Evolutionary conservation across 768 basidiomycete genomes (phyloP).

Genomic region (Floccularia luteovirens): DNA sequence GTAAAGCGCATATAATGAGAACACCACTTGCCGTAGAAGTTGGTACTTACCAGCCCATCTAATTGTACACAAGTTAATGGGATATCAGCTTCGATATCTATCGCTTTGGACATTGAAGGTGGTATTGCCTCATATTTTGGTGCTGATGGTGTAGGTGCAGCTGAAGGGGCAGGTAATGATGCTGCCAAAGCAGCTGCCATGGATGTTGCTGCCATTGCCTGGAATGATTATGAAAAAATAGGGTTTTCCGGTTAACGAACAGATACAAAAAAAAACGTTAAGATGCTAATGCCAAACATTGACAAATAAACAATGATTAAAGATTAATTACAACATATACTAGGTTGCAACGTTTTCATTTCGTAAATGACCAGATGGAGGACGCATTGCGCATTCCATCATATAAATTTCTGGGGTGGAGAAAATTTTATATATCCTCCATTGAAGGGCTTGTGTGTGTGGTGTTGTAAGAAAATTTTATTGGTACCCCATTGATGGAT

Average conservation of each 20-base stretch:
- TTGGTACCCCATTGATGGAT: too few species aligned
- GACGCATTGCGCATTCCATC: too few species aligned
- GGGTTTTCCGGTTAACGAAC: background rate
- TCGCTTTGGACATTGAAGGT: slow-evolving; percentile 84
- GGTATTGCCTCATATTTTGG: slow-evolving; percentile 84
- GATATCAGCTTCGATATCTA: slow-evolving; percentile 91
- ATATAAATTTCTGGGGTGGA: too few species aligned
- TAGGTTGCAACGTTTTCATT: too few species aligned
- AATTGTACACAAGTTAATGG: slow-evolving; percentile 74
- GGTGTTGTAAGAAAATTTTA: too few species aligned
- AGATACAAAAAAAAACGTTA: slow-evolving; percentile 9
- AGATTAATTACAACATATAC: background rate
- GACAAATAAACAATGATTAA: slow-evolving; percentile 15
- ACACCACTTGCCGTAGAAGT: background rate
- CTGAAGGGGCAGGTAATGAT: slow-evolving; percentile 59
- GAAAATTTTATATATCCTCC: too few species aligned
- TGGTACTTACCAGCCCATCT: slow-evolving; percentile 69
- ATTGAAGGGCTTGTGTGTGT: too few species aligned
- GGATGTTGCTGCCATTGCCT: slow-evolving; percentile 60
- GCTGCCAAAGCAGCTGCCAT: slow-evolving; percentile 94
- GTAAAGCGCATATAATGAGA: slow-evolving; percentile 2
- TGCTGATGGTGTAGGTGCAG: slow-evolving; percentile 52
- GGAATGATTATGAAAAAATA: slow-evolving; percentile 3
- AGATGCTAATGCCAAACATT: slow-evolving; percentile 20
- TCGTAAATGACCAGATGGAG: too few species aligned